Evolutionary conservation across 306 rosid species (phyloP).

Genomic region (Citrullus amarus): DNA sequence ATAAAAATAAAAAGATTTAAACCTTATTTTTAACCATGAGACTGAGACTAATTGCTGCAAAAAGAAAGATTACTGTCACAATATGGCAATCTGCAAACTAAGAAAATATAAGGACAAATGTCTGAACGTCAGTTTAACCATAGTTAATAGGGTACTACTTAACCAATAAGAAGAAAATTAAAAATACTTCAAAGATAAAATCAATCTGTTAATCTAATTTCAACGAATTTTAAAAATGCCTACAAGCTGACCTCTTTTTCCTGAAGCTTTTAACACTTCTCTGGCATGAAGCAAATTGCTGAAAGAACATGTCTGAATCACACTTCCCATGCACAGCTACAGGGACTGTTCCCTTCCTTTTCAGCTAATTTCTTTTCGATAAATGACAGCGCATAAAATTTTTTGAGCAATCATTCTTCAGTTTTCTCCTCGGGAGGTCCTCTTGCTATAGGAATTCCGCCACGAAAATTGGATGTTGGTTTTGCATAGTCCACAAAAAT

Average conservation of each 20-base stretch:
- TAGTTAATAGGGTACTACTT: neutral
- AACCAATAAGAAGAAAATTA: neutral
- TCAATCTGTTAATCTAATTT: neutral
- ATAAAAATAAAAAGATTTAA: neutral
- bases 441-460: slow-evolving; percentile 62
- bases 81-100: neutral
- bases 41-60: neutral
- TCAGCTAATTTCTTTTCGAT: neutral
- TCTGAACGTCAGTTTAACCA: neutral
- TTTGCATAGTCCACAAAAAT: slow-evolving; percentile 73
- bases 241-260: neutral
- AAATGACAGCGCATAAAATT: neutral
- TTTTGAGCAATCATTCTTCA: slow-evolving; percentile 5
- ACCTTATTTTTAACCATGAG: neutral
- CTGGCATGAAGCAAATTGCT: neutral
- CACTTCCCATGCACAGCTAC: neutral
- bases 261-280: neutral
- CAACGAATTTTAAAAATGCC: neutral
- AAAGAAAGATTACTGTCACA: neutral
- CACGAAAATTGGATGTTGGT: slow-evolving; percentile 22
- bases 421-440: slow-evolving; percentile 58
- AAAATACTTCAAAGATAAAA: neutral
- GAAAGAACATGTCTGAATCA: neutral
- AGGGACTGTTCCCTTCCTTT: neutral
- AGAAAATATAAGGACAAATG: neutral